phyloP scores from a whole-genome alignment of 352 stramenopile genomes.

The Globisporangium solare region DNA sequence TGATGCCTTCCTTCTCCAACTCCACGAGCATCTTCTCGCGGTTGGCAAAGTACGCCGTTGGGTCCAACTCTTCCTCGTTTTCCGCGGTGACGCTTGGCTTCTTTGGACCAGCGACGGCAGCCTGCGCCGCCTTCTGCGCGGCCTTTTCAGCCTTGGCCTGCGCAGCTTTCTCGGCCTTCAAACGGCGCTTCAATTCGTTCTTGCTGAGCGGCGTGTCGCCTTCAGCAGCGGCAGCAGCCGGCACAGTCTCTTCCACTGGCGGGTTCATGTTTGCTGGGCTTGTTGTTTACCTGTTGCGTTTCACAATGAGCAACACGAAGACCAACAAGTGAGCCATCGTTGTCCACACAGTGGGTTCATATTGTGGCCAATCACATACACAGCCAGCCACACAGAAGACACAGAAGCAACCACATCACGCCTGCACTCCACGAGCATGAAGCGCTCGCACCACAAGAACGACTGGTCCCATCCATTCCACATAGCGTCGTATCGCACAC shows the following conservation, averaged over 20 bases:
- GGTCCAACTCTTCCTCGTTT: constrained; percentile 95
- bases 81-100: constrained; percentile 40
- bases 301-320: constrained; percentile 1
- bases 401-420: too few species aligned
- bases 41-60: constrained; percentile 98
- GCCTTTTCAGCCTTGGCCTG: constrained; percentile 94
- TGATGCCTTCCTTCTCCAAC: constrained; percentile 89
- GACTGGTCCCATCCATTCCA: too few species aligned
- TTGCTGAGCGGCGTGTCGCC: constrained; percentile 84
- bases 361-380: too few species aligned
- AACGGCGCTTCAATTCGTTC: constrained; percentile 97
- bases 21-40: constrained; percentile 87
- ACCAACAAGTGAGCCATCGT: not conserved
- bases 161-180: constrained; percentile 94
- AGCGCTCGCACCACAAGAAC: too few species aligned
- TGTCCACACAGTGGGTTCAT: too few species aligned
- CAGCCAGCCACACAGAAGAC: too few species aligned
- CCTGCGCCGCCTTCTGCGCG: constrained; percentile 62
- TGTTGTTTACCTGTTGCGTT: not conserved
- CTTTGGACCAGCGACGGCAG: constrained; percentile 57
- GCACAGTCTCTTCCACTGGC: constrained; percentile 8
- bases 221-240: constrained; percentile 9
- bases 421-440: too few species aligned
- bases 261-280: constrained; percentile 12
- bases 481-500: too few species aligned